These are phyloP conservation scores for Ramaria sp. DNA, from an alignment of 768 basidiomycete genomes.

Conservation along the genomic window DNA sequence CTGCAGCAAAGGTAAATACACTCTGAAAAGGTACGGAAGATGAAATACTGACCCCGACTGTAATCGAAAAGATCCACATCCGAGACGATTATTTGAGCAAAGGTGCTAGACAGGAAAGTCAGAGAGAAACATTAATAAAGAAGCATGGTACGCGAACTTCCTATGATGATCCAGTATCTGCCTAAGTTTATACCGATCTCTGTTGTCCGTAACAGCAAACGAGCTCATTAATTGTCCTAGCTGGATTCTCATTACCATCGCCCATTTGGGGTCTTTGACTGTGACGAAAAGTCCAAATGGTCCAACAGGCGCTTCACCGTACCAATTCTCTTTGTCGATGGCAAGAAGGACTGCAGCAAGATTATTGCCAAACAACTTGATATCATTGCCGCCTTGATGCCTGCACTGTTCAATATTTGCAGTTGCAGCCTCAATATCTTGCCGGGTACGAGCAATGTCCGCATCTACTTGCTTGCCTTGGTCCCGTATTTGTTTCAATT, in stretches of 20 bases:
- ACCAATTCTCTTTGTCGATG: conserved; percentile 45
- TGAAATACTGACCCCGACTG: conserved; percentile 29
- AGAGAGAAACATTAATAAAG: background rate
- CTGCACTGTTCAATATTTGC: conserved; percentile 32
- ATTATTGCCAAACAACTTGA: conserved; percentile 50
- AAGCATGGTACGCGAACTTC: conserved; percentile 43
- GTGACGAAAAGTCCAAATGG: conserved; percentile 76
- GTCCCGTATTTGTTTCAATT: conserved; percentile 26
- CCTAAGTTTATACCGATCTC: conserved; percentile 50
- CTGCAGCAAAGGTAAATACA: background rate
- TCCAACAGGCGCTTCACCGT: conserved; percentile 56
- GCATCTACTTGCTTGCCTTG: conserved; percentile 24
- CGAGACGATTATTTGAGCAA: conserved; percentile 47
- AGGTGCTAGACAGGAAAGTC: conserved; percentile 25
- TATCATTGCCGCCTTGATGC: conserved; percentile 43
- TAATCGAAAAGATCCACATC: conserved; percentile 78
- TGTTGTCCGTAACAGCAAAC: conserved; percentile 64
- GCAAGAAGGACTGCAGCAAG: conserved; percentile 46
- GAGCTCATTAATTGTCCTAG: conserved; percentile 48
- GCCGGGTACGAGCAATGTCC: conserved; percentile 27
- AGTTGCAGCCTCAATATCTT: conserved; percentile 42
- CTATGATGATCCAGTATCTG: conserved; percentile 42
- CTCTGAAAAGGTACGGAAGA: background rate
- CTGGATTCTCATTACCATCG: conserved; percentile 48
- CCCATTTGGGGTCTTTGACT: conserved; percentile 61